Base-by-base conservation (phyloP, 75 land plant genomes). In the Selaginella moellendorffii region DNA sequence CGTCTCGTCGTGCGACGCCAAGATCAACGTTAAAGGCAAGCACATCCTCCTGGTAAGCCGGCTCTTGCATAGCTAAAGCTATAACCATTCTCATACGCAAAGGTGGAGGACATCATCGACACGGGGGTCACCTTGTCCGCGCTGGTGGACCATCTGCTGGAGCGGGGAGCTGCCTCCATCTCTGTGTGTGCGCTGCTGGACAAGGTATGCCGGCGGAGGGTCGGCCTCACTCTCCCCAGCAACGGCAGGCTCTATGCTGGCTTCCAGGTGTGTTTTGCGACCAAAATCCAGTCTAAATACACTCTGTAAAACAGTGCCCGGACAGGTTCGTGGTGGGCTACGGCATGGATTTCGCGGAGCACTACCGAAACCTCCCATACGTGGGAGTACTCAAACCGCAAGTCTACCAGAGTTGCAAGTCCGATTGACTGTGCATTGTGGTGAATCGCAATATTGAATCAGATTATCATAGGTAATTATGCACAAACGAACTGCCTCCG, bases 61-160 rank as follows among this genome's bases (percentile, higher is more conserved):
- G 46, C 14, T 36, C 46, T 36, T 36, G 46, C 5, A 14, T 5
- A 36, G 14, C 46, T n/a, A n/a, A n/a, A n/a, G n/a, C n/a, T n/a
- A n/a, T 1, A 20, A 62, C 21, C 54, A 1, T 2, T 28, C 52
- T 63, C 29, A n/a, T 20, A 18, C 54, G 30, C 60, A 0, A 61
- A 87, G 93, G 83, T 88, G 52, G 95, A 88, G 70, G 95, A 88
- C 59, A 88, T 88, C 63, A 81, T 88, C 18, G 95, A 88, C 64
- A 85, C 86, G 10, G 95, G 95, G 53, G 68, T 53, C 46, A 88
- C 95, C 26, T 67, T 88, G 28, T 77, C 80, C 0, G 72, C 70
- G 64, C 79, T 88, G 22, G 79, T 85, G 52, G 26, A 74, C 12
- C 74, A 85, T 71, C 54, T 88, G 65, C 61, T 63, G 30, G 26